These are phyloP conservation scores for Exophiala dermatitidis DNA, from an alignment of 2,329 filamentous ascomycete genomes.

Conservation along the genomic window DNA sequence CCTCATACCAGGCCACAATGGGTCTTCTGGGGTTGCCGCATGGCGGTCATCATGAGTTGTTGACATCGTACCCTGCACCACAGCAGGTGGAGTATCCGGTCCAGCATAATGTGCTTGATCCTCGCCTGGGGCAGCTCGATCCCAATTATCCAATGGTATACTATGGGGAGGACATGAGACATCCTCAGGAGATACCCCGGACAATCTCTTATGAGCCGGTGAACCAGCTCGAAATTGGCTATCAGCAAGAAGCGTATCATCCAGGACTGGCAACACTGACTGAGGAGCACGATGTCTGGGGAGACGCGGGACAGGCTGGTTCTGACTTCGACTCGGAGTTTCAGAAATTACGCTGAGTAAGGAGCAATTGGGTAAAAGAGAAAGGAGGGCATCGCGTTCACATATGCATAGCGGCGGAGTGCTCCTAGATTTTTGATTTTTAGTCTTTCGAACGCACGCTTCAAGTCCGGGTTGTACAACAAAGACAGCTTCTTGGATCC, in stretches of 20 bases:
- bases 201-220: slow-evolving; percentile 23
- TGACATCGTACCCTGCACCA: slow-evolving; percentile 32
- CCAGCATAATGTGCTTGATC: slow-evolving; percentile 36
- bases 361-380: background rate
- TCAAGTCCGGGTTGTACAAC: no score
- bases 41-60: slow-evolving; percentile 38
- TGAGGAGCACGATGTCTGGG: slow-evolving; percentile 33
- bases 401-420: slow-evolving; percentile 12
- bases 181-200: slow-evolving; percentile 25
- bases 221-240: slow-evolving; percentile 14
- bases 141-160: slow-evolving; percentile 30
- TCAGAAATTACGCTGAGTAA: slow-evolving; percentile 18
- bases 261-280: slow-evolving; percentile 31
- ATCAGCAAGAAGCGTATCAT: slow-evolving; percentile 26
- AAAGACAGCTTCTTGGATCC: no score
- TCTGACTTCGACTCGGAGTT: slow-evolving; percentile 26
- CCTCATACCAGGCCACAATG: slow-evolving; percentile 13
- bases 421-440: background rate
- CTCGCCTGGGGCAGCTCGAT: slow-evolving; percentile 31
- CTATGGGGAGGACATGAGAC: slow-evolving; percentile 23
- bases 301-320: slow-evolving; percentile 13
- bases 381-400: background rate
- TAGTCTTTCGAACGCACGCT: no score
- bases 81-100: slow-evolving; percentile 26
- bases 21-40: slow-evolving; percentile 41